Conservation (phyloP, 306 rosid genomes). For the Vigna nakashimae region DNA sequence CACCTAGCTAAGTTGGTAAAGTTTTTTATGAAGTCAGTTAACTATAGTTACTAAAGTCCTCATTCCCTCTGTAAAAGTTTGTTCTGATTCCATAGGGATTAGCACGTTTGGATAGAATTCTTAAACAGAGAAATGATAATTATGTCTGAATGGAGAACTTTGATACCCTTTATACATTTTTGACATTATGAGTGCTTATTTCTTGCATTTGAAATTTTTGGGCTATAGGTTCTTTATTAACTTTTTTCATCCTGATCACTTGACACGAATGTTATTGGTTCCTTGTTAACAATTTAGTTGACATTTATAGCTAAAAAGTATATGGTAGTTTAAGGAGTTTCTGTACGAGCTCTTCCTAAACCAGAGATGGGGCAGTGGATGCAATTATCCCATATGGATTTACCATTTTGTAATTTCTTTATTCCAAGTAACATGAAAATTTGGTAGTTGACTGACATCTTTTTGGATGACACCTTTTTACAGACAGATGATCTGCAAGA, state of each 20-base stretch:
- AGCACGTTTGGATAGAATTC: neutral
- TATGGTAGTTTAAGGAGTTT: slow-evolving; percentile 35
- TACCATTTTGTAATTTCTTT: slow-evolving; percentile 28
- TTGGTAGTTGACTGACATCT: slow-evolving; percentile 45
- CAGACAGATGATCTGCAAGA: slow-evolving; percentile 99
- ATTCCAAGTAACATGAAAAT: slow-evolving; percentile 32
- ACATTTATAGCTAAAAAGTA: slow-evolving; percentile 25
- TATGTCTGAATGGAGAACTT: slow-evolving; percentile 7
- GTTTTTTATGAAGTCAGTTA: slow-evolving; percentile 13
- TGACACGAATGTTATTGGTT: neutral
- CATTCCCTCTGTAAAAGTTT: neutral
- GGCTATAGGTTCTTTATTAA: slow-evolving; percentile 21
- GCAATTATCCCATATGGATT: slow-evolving; percentile 31
- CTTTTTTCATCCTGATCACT: neutral
- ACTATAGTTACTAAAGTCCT: neutral
- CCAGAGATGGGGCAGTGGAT: slow-evolving; percentile 36
- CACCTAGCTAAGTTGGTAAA: neutral
- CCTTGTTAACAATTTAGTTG: slow-evolving; percentile 7
- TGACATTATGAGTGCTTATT: neutral
- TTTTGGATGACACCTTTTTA: slow-evolving; percentile 49
- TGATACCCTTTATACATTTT: neutral
- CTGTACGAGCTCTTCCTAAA: slow-evolving; percentile 1
- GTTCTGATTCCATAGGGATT: neutral
- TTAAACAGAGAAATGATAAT: slow-evolving; percentile 8
- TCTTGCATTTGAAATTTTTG: slow-evolving; percentile 27